These are phyloP conservation scores for Blastomyces parvus DNA, from an alignment of 2,329 filamentous ascomycete genomes.

Conservation along the genomic window DNA sequence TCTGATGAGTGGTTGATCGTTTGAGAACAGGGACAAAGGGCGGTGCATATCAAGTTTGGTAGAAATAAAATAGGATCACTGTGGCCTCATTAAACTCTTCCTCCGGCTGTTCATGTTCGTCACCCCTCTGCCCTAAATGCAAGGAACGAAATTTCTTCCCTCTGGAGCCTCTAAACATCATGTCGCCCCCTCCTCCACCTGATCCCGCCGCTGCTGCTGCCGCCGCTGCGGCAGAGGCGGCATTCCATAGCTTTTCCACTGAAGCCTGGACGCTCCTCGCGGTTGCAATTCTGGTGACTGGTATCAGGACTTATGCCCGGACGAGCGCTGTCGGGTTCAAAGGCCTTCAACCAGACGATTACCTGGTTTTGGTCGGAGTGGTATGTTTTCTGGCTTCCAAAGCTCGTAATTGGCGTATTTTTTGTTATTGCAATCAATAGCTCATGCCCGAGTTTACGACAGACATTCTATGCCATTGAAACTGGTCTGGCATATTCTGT, in stretches of 20 bases:
- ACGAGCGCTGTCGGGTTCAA: slow-evolving; percentile 24
- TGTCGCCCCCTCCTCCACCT: slow-evolving; percentile 2
- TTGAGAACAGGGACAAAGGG: not conserved
- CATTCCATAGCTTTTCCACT: not conserved
- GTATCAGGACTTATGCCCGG: slow-evolving; percentile 39
- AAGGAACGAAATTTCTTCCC: not conserved
- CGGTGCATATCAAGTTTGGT: not conserved
- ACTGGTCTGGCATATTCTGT: slow-evolving; percentile 6
- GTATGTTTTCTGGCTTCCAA: not conserved
- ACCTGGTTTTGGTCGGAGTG: slow-evolving; percentile 36
- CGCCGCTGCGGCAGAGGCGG: slow-evolving; percentile 4
- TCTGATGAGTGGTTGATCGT: not conserved
- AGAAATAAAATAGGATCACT: not conserved
- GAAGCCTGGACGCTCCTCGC: slow-evolving; percentile 7
- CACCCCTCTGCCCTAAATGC: not conserved
- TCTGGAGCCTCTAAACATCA: not conserved
- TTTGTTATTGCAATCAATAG: not conserved
- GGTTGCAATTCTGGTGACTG: slow-evolving; percentile 17
- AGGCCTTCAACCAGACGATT: slow-evolving; percentile 40
- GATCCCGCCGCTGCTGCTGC: slow-evolving; percentile 2
- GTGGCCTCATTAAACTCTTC: not conserved
- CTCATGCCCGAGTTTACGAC: not conserved
- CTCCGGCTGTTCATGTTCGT: not conserved
- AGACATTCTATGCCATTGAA: slow-evolving; percentile 5
- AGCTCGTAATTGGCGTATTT: not conserved